Evolutionary conservation across 106 monocot genomes (phyloP).

Genomic region (Allium fistulosum): DNA sequence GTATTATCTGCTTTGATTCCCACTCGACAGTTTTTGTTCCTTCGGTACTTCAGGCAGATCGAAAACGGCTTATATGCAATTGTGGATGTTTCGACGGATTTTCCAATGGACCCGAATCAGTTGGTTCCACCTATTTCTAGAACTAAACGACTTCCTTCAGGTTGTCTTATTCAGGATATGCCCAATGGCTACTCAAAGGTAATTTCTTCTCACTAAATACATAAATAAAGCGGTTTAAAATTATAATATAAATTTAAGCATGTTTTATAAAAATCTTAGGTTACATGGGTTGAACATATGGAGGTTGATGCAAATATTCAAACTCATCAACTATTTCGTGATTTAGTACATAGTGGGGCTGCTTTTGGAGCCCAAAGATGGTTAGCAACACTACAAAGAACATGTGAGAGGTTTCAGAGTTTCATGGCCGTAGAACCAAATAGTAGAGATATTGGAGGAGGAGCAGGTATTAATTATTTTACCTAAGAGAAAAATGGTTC

Average conservation of each 20-base stretch:
- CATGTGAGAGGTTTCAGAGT: constrained; percentile 40
- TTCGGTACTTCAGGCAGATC: constrained; percentile 82
- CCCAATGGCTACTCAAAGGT: constrained; percentile 90
- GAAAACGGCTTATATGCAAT: constrained; percentile 74
- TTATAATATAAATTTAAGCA: too few species aligned
- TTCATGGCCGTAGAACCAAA: constrained; percentile 21
- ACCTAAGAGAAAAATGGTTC: too few species aligned
- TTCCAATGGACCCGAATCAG: constrained; percentile 33
- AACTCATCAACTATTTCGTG: constrained; percentile 23
- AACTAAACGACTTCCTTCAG: constrained; percentile 63
- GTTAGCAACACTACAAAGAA: constrained; percentile 47
- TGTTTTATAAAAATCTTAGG: constrained; percentile 9
- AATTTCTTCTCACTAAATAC: not conserved
- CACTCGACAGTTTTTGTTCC: constrained; percentile 67
- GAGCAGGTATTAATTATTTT: constrained; percentile 7
- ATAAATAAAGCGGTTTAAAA: too few species aligned
- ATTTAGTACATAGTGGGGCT: constrained; percentile 45
- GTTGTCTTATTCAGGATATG: constrained; percentile 89
- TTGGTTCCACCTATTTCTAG: constrained; percentile 12
- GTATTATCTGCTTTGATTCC: constrained; percentile 75
- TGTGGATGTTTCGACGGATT: constrained; percentile 63
- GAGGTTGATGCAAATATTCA: constrained; percentile 42
- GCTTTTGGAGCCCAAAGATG: constrained; percentile 58
- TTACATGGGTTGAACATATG: constrained; percentile 63
- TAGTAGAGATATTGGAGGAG: constrained; percentile 35